These are phyloP conservation scores for Boletus sensibilis DNA, from an alignment of 768 basidiomycete genomes.

Conservation along the genomic window DNA sequence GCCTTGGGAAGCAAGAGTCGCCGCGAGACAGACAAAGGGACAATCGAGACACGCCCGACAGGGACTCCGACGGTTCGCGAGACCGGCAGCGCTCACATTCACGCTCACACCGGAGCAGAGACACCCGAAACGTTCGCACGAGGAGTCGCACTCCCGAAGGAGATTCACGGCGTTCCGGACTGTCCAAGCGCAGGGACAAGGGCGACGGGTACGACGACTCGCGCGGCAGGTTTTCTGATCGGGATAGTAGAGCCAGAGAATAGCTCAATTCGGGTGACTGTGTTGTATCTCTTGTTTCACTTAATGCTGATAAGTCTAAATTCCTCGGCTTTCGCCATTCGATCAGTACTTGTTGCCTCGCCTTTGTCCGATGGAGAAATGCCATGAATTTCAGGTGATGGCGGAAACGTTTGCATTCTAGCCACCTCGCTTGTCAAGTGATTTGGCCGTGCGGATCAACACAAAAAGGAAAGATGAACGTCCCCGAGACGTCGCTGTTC, in stretches of 20 bases:
- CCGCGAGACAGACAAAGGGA: conserved; percentile 21
- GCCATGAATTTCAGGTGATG: background rate
- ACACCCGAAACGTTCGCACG: conserved; percentile 7
- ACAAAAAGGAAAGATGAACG: background rate
- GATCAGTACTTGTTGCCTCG: background rate
- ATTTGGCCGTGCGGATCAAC: conserved; percentile 1
- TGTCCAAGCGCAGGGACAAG: conserved; percentile 1
- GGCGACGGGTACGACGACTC: conserved; percentile 8
- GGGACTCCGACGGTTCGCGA: conserved; percentile 11
- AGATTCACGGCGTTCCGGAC: conserved; percentile 4
- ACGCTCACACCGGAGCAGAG: conserved; percentile 8
- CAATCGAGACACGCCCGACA: conserved; percentile 10
- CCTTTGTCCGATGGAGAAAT: background rate
- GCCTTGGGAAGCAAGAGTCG: conserved; percentile 32
- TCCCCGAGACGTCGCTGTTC: background rate
- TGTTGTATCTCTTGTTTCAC: conserved; percentile 4
- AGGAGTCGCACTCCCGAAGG: conserved; percentile 22
- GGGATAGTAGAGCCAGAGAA: background rate
- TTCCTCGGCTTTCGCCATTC: background rate
- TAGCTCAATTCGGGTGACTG: background rate
- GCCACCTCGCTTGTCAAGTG: background rate
- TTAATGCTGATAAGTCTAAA: background rate
- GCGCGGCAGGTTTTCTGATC: background rate
- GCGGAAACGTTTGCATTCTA: background rate
- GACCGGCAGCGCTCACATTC: conserved; percentile 18